Evolutionary conservation across 2,329 filamentous ascomycete genomes (phyloP), one percentile per base, ranked within the genome.

Genomic region (Talaromyces funiculosus): DNA sequence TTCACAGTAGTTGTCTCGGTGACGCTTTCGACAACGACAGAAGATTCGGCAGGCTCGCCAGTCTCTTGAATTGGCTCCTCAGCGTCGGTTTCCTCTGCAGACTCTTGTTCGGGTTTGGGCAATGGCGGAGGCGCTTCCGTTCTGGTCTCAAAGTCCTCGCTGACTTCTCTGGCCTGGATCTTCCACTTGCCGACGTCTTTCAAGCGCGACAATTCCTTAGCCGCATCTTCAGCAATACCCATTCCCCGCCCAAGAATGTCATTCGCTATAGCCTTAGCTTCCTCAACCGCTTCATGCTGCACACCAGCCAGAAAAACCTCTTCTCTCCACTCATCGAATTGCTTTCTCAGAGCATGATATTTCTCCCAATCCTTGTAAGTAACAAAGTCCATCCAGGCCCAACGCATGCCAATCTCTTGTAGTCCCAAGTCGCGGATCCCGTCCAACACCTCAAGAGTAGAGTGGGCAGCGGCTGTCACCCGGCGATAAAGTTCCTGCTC

Each of bases 311-410:
- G 81, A 71, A 90, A 87, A 53, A 99, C 86, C 66, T 95, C 90
- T 37, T 85, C 81, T 59, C 90, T 88, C 92, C 93, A 97, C 68
- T 90, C 86, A 53, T 88, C 87, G 57, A 97, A 90, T 12, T 89
- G 88, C 58, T 84, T 85, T 78, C 90, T 95, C 61, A 99, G 81
- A 62, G 90, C 86, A 73, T 97, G 92, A 71, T 96, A 99, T 73
- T 93, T 94, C 62, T 88, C 86, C 94, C 94, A 99, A 73, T 99
- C 92, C 73, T 95, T 92, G 81, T 99, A 97, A 1, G 93, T 96
- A 63, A 99, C 85, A 33, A 91, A 91, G 61, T 97, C 92, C 78
- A 92, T 94, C 88, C 90, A 96, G 12, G 93, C 92, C 92, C 94
- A 99, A 62, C 78, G 83, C 86, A 95, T 93, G 60, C 92, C 92